Conservation (phyloP, 371 early-diverging fungal genomes). For the Circinella minor region DNA sequence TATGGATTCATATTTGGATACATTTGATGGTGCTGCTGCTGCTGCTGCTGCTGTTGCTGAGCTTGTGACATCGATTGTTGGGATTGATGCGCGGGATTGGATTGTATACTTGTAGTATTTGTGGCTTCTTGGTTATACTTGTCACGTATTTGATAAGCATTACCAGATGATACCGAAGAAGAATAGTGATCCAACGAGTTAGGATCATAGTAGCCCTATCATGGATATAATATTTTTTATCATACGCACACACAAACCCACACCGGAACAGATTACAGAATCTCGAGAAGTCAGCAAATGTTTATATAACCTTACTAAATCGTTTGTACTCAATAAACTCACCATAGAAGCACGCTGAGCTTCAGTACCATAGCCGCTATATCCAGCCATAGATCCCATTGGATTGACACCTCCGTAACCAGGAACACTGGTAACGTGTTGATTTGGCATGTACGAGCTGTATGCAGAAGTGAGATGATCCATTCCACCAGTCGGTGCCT, state of each 20-base stretch:
- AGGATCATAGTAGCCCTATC: slow-evolving; percentile 48
- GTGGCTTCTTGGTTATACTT: slow-evolving; percentile 29
- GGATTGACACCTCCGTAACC: slow-evolving; percentile 64
- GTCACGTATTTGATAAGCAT: slow-evolving; percentile 33
- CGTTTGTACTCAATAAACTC: slow-evolving; percentile 6
- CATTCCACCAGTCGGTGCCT: slow-evolving; percentile 37
- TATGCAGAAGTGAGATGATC: slow-evolving; percentile 64
- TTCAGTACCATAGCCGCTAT: slow-evolving; percentile 26
- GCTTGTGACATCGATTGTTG: slow-evolving; percentile 3
- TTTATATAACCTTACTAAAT: background rate
- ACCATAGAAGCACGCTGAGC: slow-evolving; percentile 41
- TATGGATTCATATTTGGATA: slow-evolving; percentile 48
- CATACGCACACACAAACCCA: slow-evolving; percentile 1
- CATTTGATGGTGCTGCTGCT: slow-evolving; percentile 16
- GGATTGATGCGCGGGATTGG: slow-evolving; percentile 1
- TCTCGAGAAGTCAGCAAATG: background rate
- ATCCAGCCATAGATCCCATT: slow-evolving; percentile 56
- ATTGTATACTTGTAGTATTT: slow-evolving; percentile 1
- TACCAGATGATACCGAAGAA: slow-evolving; percentile 29
- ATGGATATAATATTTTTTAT: background rate
- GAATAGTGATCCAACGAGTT: slow-evolving; percentile 28
- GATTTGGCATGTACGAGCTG: slow-evolving; percentile 46
- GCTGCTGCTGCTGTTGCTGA: background rate
- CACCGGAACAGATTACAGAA: no score
- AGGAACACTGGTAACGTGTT: slow-evolving; percentile 46